Conservation (phyloP, 2,329 filamentous ascomycete species). For the Tolypocladium pustulatum region DNA sequence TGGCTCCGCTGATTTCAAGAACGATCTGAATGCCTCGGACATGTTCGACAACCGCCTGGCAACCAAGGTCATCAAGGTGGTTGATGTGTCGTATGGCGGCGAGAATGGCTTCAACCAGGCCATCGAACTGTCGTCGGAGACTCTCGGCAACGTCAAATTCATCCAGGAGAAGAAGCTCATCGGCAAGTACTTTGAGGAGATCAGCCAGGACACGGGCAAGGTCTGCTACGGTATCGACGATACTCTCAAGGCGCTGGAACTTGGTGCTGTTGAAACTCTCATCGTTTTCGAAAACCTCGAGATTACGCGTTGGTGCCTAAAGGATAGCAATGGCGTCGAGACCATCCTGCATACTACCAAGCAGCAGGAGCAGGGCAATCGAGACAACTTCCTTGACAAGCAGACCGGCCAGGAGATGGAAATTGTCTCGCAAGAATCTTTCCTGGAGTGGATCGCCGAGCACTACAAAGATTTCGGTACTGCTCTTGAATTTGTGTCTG, state of each 20-base stretch:
- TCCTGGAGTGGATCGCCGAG: conserved; percentile 99
- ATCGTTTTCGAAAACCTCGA: conserved; percentile 98
- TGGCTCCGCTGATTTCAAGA: conserved; percentile 98
- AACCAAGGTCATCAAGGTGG: conserved; percentile 97
- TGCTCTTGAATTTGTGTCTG: conserved; percentile 91
- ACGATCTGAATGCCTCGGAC: conserved; percentile 94
- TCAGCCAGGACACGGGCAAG: conserved; percentile 92
- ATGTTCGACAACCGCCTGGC: conserved; percentile 90
- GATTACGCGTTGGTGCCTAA: conserved; percentile 82
- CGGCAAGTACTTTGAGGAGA: conserved; percentile 97
- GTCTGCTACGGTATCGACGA: conserved; percentile 98
- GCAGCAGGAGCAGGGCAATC: conserved; percentile 56
- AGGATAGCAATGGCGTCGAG: conserved; percentile 63
- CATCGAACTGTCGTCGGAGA: conserved; percentile 90
- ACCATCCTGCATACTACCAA: conserved; percentile 82
- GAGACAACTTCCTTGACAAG: conserved; percentile 87
- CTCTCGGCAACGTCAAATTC: conserved; percentile 97
- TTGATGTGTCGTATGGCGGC: conserved; percentile 96
- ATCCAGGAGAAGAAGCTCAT: conserved; percentile 99
- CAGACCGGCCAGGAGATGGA: conserved; percentile 97
- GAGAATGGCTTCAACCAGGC: conserved; percentile 99
- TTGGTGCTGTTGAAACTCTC: conserved; percentile 85
- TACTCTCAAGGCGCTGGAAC: conserved; percentile 90
- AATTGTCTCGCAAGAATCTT: conserved; percentile 72
- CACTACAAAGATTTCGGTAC: conserved; percentile 98